A percentile compares a stretch with the other conserved stretches of the same genome.
Evolutionary conservation across 2,329 filamentous ascomycete species (phyloP).

Genomic region (Lasiodiplodia citricola): DNA sequence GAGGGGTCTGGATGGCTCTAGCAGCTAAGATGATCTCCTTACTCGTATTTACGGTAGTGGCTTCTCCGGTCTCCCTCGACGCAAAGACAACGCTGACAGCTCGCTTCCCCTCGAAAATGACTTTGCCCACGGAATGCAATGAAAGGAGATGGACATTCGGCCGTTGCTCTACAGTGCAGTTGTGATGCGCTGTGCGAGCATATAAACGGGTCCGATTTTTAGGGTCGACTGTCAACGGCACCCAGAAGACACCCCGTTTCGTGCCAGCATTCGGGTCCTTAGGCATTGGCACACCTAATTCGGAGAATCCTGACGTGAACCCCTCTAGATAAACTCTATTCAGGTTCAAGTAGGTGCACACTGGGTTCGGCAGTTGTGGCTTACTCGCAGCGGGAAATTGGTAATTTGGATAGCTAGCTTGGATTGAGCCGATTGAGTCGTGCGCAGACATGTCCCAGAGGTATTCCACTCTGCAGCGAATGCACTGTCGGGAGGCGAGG

Average conservation of each 20-base stretch:
- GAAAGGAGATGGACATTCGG: slow-evolving; percentile 39
- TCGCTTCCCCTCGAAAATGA: slow-evolving; percentile 28
- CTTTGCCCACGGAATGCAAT: slow-evolving; percentile 32
- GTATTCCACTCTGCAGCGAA: background rate
- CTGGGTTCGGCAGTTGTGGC: too few species aligned
- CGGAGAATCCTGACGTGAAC: background rate
- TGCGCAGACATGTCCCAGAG: background rate
- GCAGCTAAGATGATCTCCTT: too few species aligned
- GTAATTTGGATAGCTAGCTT: background rate
- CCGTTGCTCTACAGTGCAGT: slow-evolving; percentile 33
- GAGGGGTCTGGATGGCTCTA: too few species aligned
- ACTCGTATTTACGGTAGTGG: too few species aligned
- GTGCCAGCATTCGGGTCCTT: background rate
- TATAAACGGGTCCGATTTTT: slow-evolving; percentile 41
- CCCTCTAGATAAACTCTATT: background rate
- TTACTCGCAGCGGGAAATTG: background rate
- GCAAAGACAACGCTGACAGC: too few species aligned
- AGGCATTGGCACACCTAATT: background rate
- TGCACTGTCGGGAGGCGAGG: background rate
- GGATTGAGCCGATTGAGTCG: background rate
- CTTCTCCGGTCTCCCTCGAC: too few species aligned
- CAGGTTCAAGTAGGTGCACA: too few species aligned
- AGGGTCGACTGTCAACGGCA: background rate
- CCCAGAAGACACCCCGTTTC: slow-evolving; percentile 41
- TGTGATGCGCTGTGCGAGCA: slow-evolving; percentile 39